Conservation (phyloP, 805 yeast species). For the Scheffersomyces spartinae region DNA sequence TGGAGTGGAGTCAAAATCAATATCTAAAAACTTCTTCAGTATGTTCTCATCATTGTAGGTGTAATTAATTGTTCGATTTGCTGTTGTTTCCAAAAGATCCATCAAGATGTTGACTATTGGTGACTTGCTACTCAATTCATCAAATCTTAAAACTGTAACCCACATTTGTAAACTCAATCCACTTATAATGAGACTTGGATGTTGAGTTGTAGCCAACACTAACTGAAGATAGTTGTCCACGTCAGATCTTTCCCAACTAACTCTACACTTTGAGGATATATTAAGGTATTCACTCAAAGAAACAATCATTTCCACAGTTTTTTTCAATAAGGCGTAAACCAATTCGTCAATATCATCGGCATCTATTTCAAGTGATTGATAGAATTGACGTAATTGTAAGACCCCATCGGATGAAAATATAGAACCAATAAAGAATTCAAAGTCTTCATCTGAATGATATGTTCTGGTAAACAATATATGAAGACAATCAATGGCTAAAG, state of each 20-base stretch:
- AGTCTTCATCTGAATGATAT: conserved; percentile 55
- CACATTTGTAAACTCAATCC: conserved; percentile 89
- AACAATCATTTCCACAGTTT: conserved; percentile 88
- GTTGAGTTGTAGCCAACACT: conserved; percentile 70
- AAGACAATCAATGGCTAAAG: conserved; percentile 81
- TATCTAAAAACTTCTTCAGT: conserved; percentile 56
- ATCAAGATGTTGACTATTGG: conserved; percentile 50
- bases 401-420: conserved; percentile 72
- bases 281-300: conserved; percentile 72
- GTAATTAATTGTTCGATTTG: conserved; percentile 69
- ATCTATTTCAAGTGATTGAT: conserved; percentile 44
- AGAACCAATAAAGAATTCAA: conserved; percentile 65
- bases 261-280: conserved; percentile 25
- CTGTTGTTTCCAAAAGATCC: conserved; percentile 60
- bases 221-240: conserved; percentile 57
- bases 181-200: conserved; percentile 79
- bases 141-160: conserved; percentile 81
- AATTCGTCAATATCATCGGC: conserved; percentile 71
- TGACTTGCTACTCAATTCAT: conserved; percentile 50
- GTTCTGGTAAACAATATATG: conserved; percentile 79
- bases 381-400: conserved; percentile 52
- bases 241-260: conserved; percentile 48
- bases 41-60: conserved; percentile 54
- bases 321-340: conserved; percentile 71
- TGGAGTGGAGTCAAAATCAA: conserved; percentile 81